Evolutionary conservation across 2,329 filamentous ascomycete species (phyloP).

Genomic region (Ciborinia camelliae): DNA sequence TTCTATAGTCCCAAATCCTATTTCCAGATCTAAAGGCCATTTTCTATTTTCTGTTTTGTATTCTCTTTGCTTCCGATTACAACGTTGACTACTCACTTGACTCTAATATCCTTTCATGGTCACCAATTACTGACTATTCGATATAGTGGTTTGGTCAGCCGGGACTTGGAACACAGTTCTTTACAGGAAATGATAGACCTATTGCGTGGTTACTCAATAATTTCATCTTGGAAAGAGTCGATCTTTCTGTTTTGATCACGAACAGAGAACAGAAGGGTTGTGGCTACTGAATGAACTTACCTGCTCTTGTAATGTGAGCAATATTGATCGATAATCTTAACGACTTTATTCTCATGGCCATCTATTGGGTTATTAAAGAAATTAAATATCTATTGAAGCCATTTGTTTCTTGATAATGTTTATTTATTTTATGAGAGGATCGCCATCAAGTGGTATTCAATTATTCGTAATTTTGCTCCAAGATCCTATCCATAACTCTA

Average conservation of each 20-base stretch:
- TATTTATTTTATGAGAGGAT: too few species aligned
- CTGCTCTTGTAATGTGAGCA: background rate
- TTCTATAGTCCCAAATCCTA: background rate
- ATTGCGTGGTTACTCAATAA: background rate
- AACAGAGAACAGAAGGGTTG: background rate
- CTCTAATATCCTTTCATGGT: background rate
- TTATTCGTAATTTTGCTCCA: background rate
- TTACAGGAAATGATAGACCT: background rate
- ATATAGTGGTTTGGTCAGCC: slow-evolving; percentile 15
- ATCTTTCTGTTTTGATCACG: slow-evolving; percentile 7
- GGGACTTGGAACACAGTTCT: slow-evolving; percentile 15
- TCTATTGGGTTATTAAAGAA: background rate
- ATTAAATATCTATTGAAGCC: background rate
- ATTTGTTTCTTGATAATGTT: rapidly evolving
- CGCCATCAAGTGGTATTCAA: background rate
- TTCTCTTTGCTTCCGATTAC: rapidly evolving
- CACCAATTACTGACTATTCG: background rate
- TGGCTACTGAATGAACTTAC: background rate
- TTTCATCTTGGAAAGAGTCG: background rate
- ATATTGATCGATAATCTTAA: background rate
- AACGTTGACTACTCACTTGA: background rate
- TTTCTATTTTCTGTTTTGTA: too few species aligned
- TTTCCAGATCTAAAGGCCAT: too few species aligned
- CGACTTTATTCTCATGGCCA: background rate
- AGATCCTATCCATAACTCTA: background rate